These are phyloP conservation scores for Alternaria consortialis DNA, from an alignment of 2,329 filamentous ascomycete genomes.

Conservation along the genomic window DNA sequence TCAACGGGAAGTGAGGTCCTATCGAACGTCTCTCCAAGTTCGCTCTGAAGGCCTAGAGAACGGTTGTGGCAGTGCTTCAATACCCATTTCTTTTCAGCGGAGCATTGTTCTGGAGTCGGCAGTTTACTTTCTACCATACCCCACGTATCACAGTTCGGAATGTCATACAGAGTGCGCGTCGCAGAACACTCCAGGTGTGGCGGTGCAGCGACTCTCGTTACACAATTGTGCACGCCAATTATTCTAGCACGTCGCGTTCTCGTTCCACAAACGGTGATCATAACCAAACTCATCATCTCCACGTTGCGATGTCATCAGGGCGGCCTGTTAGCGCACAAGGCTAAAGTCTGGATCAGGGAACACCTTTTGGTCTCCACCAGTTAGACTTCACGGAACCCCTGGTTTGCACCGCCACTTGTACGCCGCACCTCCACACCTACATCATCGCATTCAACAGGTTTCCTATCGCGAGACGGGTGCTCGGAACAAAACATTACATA, in stretches of 20 bases:
- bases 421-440: conserved; percentile 8
- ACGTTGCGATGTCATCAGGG: conserved; percentile 1
- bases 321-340: conserved; percentile 2
- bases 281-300: background rate
- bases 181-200: conserved; percentile 1
- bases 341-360: background rate
- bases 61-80: conserved; percentile 4
- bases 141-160: background rate
- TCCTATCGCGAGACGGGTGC: conserved; percentile 5
- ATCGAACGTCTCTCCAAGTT: background rate
- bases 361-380: background rate
- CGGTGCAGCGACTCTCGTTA: background rate
- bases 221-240: background rate
- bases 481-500: conserved; percentile 5
- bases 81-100: conserved; percentile 9
- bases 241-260: background rate
- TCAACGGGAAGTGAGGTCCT: conserved; percentile 34
- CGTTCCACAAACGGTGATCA: background rate
- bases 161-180: background rate
- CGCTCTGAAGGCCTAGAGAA: background rate
- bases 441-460: conserved; percentile 9
- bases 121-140: conserved; percentile 5
- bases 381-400: conserved; percentile 1
- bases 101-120: conserved; percentile 6
- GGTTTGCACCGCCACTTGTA: conserved; percentile 5